Base-by-base conservation (phyloP, 768 basidiomycete species). In the Cyathus striatus region DNA sequence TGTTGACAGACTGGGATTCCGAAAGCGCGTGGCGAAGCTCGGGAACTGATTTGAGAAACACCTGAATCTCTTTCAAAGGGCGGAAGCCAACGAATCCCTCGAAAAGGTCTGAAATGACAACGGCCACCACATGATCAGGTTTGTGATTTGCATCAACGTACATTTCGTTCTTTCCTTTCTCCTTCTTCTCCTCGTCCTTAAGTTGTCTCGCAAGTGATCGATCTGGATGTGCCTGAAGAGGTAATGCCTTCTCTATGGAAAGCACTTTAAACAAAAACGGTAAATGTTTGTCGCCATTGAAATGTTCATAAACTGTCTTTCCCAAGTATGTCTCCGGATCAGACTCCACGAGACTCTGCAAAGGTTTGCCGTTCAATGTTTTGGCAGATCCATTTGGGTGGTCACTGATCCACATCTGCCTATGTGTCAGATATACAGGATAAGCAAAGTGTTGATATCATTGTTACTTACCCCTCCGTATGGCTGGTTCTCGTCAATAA, bases 401-500 rank as follows among this genome's bases (percentile, higher is more conserved):
- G 27, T 30, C 27, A 16, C 27, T 16, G 27, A 30, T 30, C 27
- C 27, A 30, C 27, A 30, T 30, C 27, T 30, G 16, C 16, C 16
- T 10, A 10, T 16, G 10, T 2, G 2, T 20, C 18, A 36, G 35
- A 9, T 9, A 36, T 36, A n/a, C n/a, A 9, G 10, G 17, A 10
- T 13, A 2, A 36, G 35, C 13, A 9, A 9, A 18, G 9, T 18
- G 9, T 9, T 13, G 20, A 36, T 36, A 36, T 10, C 13, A 36
- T 9, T 2, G 17, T 9, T 13, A 10, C 35, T 18, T 18, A 36
- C 35, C 35, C 20, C 35, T 10, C 12, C 35, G 20, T 36, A 36
- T 36, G 35, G 35, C 35, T 36, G 35, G 35, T 36, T 36, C 35
- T 36, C 35, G 35, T 36, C 35, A 9, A 36, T 36, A 10, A 36